Conservation (phyloP, 164 flowering plant species). For the Taxillus chinensis region DNA sequence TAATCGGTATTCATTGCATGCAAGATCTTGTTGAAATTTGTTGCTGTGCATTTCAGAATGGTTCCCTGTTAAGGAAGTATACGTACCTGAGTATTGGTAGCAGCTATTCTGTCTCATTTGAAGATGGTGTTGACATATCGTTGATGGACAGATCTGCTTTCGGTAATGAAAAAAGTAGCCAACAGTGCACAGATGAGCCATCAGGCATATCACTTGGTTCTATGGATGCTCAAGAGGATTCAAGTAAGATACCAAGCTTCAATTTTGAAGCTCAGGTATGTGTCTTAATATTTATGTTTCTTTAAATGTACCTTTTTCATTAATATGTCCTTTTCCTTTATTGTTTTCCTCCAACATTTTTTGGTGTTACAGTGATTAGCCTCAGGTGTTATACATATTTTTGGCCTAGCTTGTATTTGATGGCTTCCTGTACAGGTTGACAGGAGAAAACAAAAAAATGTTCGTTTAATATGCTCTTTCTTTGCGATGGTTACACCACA, state of each 20-base stretch:
- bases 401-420: too few relatives aligned
- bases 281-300: not conserved
- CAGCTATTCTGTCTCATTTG: constrained; percentile 62
- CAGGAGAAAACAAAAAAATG: too few relatives aligned
- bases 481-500: too few relatives aligned
- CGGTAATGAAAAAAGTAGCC: constrained; percentile 21
- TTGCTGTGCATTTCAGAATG: constrained; percentile 46
- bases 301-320: not conserved
- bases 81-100: constrained; percentile 80
- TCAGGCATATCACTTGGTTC: constrained; percentile 22
- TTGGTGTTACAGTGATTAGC: too few relatives aligned
- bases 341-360: not conserved
- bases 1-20: too few relatives aligned
- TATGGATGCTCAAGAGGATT: constrained; percentile 19
- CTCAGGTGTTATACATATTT: too few relatives aligned
- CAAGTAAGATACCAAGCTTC: constrained; percentile 35
- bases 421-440: too few relatives aligned
- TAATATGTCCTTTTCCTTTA: not conserved
- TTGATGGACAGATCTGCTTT: constrained; percentile 30
- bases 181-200: constrained; percentile 18
- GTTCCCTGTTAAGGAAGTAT: constrained; percentile 64
- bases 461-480: too few relatives aligned
- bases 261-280: constrained; percentile 96
- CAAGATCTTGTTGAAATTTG: too few relatives aligned
- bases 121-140: constrained; percentile 74